phyloP scores from a whole-genome alignment of 768 basidiomycete genomes.

The Phanerodontia chrysosporium region DNA sequence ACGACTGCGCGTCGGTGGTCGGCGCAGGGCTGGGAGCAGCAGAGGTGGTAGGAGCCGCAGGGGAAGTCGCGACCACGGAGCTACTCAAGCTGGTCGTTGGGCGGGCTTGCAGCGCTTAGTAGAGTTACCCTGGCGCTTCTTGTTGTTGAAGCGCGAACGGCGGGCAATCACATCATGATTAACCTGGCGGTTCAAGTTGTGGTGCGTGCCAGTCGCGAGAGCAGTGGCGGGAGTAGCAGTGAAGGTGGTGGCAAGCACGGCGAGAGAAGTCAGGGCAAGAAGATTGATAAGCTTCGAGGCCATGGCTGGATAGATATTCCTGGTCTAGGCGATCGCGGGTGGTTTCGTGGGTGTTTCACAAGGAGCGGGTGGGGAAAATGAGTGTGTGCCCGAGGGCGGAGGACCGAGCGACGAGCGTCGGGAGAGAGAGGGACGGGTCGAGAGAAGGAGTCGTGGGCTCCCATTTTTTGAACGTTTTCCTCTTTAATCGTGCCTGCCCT shows the following conservation, averaged over 20 bases:
- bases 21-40: constrained; percentile 15
- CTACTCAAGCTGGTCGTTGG: constrained; percentile 26
- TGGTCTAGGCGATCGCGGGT: not conserved
- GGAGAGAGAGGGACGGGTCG: not conserved
- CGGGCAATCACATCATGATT: constrained; percentile 34
- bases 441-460: not conserved
- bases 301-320: constrained; percentile 1
- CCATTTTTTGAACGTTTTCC: not conserved
- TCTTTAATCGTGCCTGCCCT: constrained; percentile 1
- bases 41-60: constrained; percentile 17
- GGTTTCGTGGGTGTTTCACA: constrained; percentile 27
- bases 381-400: constrained; percentile 12
- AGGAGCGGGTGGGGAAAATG: constrained; percentile 17
- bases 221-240: constrained; percentile 46
- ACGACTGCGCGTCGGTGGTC: constrained; percentile 14
- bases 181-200: constrained; percentile 40
- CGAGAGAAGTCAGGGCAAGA: constrained; percentile 53
- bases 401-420: constrained; percentile 3
- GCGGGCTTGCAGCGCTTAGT: constrained; percentile 54
- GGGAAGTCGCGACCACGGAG: constrained; percentile 11
- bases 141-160: not conserved
- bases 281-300: constrained; percentile 49
- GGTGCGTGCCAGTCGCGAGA: constrained; percentile 28
- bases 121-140: constrained; percentile 46
- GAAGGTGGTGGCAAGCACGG: constrained; percentile 49